Percentiles rank a stretch among this genome's conserved stretches.
Conservation (phyloP, 1,139 yeast species). For the Debaryomyces sp. region DNA sequence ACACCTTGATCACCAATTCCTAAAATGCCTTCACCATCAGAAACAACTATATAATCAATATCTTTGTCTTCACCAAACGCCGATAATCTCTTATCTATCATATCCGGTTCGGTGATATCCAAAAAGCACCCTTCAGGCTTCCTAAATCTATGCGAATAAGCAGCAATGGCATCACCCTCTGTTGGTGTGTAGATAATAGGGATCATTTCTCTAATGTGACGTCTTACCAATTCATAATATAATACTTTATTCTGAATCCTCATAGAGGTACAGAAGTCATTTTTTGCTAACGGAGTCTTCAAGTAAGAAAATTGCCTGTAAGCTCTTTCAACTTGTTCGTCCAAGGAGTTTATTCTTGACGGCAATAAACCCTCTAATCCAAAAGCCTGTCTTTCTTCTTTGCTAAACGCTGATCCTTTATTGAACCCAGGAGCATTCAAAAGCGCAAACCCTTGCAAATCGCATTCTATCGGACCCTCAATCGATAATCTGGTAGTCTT, state of each 20-base stretch:
- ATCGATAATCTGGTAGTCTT: conserved; percentile 67
- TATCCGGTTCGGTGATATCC: conserved; percentile 77
- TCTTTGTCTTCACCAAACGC: conserved; percentile 88
- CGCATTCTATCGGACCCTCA: conserved; percentile 83
- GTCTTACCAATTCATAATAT: conserved; percentile 82
- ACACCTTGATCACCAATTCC: conserved; percentile 99
- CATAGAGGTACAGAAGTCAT: conserved; percentile 90
- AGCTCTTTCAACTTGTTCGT: conserved; percentile 88
- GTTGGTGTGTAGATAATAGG: conserved; percentile 97
- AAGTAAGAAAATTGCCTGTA: conserved; percentile 78
- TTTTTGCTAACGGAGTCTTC: conserved; percentile 86
- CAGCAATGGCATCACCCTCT: conserved; percentile 95
- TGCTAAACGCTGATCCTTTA: conserved; percentile 90
- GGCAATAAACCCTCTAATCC: conserved; percentile 87
- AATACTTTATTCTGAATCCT: conserved; percentile 90
- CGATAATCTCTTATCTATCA: conserved; percentile 66
- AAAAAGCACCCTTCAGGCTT: conserved; percentile 95
- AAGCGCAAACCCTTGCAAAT: conserved; percentile 67
- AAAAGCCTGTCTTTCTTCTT: conserved; percentile 80
- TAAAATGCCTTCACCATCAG: conserved; percentile 93
- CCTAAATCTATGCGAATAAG: conserved; percentile 87
- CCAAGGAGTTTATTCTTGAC: conserved; percentile 75
- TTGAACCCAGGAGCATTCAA: conserved; percentile 85
- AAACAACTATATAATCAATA: conserved; percentile 89
- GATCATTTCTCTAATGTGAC: conserved; percentile 86